These are phyloP conservation scores for Megacollybia marginata DNA, from an alignment of 768 basidiomycete genomes.

Conservation along the genomic window DNA sequence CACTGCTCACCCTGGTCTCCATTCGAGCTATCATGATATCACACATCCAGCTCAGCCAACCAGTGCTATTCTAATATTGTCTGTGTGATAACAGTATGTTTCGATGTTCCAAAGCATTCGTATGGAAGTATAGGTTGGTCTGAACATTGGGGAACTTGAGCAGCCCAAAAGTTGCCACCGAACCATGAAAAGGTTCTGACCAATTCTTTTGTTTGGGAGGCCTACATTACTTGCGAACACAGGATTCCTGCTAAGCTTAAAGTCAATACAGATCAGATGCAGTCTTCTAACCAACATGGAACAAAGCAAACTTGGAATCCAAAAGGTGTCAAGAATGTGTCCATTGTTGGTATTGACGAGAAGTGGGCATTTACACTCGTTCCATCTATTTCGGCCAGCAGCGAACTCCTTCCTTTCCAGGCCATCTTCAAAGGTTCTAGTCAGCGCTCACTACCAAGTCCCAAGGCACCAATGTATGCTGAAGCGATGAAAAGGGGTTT, in stretches of 20 bases:
- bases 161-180: not conserved
- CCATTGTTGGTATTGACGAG: conserved; percentile 5
- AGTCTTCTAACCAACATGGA: conserved; percentile 9
- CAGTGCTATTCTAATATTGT: not conserved
- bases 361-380: conserved; percentile 14
- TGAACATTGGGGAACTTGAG: not conserved
- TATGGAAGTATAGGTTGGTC: not conserved
- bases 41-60: not conserved
- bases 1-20: not conserved
- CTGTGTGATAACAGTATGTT: not conserved
- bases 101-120: not conserved
- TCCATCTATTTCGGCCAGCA: no score
- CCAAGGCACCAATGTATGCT: not conserved
- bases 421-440: conserved; percentile 10
- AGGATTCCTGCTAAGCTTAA: conserved; percentile 9
- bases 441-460: conserved; percentile 4
- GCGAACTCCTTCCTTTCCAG: conserved; percentile 17
- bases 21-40: not conserved
- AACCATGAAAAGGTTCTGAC: not conserved
- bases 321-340: conserved; percentile 11
- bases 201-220: not conserved
- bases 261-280: conserved; percentile 22
- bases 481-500: conserved; percentile 5
- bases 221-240: conserved; percentile 8
- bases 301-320: conserved; percentile 8